phyloP scores from a whole-genome alignment of 345 rosid species.

The Linum trigynum region DNA sequence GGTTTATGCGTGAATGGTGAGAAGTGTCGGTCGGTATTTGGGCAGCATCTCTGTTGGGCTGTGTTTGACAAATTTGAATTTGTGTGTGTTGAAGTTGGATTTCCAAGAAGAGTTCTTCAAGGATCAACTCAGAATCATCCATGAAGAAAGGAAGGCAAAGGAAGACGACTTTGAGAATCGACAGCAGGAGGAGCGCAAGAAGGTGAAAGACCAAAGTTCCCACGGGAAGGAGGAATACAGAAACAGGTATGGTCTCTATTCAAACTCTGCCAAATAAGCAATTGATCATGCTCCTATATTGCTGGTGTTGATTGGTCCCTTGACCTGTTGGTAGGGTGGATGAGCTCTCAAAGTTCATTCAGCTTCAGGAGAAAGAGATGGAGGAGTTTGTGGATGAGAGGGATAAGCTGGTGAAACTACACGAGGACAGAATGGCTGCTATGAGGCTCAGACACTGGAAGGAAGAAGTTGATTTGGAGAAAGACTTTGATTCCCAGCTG shows the following conservation, averaged over 20 bases:
- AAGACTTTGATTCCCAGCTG: constrained; percentile 32
- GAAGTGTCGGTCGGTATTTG: too few relatives aligned
- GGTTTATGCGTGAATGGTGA: too few relatives aligned
- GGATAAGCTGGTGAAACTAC: constrained; percentile 48
- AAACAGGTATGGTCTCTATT: constrained; percentile 30
- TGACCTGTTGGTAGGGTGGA: constrained; percentile 37
- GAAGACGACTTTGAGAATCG: constrained; percentile 75
- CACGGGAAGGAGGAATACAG: constrained; percentile 33
- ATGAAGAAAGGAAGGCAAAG: constrained; percentile 36
- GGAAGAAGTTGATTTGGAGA: constrained; percentile 56
- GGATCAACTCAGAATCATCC: constrained; percentile 41
- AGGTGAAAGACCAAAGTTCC: constrained; percentile 38
- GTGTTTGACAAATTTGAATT: neutral
- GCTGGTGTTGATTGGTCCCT: neutral
- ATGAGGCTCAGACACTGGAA: constrained; percentile 51
- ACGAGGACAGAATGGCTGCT: constrained; percentile 39
- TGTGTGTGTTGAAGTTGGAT: constrained; percentile 43
- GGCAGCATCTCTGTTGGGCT: too few relatives aligned
- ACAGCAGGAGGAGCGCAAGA: constrained; percentile 66
- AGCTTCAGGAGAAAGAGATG: constrained; percentile 53
- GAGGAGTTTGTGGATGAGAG: constrained; percentile 52
- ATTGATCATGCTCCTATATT: too few relatives aligned
- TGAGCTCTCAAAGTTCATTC: constrained; percentile 37
- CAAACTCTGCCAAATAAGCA: too few relatives aligned
- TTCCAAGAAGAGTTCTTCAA: constrained; percentile 65